Percentiles rank a stretch among this genome's conserved stretches.
Evolutionary conservation across 768 basidiomycete species (phyloP).

Genomic region (Trametes punicea): DNA sequence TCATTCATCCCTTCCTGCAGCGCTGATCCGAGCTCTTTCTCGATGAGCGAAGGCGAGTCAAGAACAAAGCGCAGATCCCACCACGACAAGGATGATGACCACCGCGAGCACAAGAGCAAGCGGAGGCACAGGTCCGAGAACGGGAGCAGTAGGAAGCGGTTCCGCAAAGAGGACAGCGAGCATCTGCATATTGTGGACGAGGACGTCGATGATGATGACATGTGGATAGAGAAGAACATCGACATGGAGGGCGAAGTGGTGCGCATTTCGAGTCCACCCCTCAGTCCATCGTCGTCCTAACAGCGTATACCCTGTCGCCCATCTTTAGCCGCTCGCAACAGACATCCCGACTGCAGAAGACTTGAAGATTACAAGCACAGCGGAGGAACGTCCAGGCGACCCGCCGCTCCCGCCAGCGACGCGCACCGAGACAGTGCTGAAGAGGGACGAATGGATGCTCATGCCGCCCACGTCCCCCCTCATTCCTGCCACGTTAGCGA

Average conservation of each 20-base stretch:
- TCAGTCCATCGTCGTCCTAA: too few species aligned
- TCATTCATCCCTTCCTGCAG: background rate
- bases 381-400: constrained; percentile 42
- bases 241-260: constrained; percentile 75
- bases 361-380: constrained; percentile 64
- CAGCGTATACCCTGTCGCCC: too few species aligned
- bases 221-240: constrained; percentile 90
- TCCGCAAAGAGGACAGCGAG: constrained; percentile 34
- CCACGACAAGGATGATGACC: constrained; percentile 39
- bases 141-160: constrained; percentile 33
- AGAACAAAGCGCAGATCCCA: constrained; percentile 34
- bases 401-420: constrained; percentile 44
- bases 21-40: background rate
- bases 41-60: constrained; percentile 22
- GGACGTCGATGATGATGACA: constrained; percentile 66
- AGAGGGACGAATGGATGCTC: constrained; percentile 92
- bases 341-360: constrained; percentile 75
- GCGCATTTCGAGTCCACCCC: too few species aligned
- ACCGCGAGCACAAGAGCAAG: constrained; percentile 45
- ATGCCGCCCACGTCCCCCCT: constrained; percentile 35
- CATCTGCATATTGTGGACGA: constrained; percentile 62
- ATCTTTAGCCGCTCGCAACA: constrained; percentile 65
- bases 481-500: constrained; percentile 23
- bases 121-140: constrained; percentile 53
- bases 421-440: constrained; percentile 46